Conservation (phyloP, 257 asterid genomes). For the Sherardia arvensis region DNA sequence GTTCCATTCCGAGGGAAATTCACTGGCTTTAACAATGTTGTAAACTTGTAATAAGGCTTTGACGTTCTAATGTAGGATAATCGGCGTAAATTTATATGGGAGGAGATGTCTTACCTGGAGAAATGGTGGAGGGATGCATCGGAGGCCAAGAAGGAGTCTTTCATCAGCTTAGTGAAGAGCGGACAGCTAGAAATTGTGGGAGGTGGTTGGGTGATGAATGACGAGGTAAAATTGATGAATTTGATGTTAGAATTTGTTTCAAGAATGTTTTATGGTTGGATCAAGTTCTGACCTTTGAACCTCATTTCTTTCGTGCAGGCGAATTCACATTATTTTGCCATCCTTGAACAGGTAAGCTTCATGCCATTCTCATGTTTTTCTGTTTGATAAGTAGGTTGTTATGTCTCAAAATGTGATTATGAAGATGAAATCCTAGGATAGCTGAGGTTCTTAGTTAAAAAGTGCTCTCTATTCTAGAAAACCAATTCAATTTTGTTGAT, state of each 20-base stretch:
- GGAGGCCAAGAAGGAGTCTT: slow-evolving; percentile 50
- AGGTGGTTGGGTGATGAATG: slow-evolving; percentile 99
- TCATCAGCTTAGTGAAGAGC: slow-evolving; percentile 62
- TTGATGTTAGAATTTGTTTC: background rate
- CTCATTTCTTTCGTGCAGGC: slow-evolving; percentile 62
- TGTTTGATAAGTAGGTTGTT: background rate
- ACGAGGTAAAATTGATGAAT: slow-evolving; percentile 53
- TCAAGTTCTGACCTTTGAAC: slow-evolving; percentile 13
- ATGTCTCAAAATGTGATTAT: background rate
- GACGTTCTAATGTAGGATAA: slow-evolving; percentile 36
- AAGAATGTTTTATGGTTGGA: background rate
- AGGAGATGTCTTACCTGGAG: slow-evolving; percentile 97
- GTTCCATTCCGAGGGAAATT: background rate
- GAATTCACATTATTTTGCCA: slow-evolving; percentile 93
- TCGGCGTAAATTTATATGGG: slow-evolving; percentile 96
- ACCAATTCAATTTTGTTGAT: background rate
- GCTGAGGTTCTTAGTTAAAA: background rate
- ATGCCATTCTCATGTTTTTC: background rate
- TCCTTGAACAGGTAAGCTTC: slow-evolving; percentile 82
- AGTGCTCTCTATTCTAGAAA: background rate
- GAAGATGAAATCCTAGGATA: too few relatives aligned
- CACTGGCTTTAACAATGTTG: background rate
- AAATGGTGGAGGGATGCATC: slow-evolving; percentile 99
- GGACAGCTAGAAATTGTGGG: slow-evolving; percentile 98
- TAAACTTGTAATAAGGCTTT: background rate